Conservation (phyloP, 2,329 filamentous ascomycete species). For the Colletotrichum acutatum region DNA sequence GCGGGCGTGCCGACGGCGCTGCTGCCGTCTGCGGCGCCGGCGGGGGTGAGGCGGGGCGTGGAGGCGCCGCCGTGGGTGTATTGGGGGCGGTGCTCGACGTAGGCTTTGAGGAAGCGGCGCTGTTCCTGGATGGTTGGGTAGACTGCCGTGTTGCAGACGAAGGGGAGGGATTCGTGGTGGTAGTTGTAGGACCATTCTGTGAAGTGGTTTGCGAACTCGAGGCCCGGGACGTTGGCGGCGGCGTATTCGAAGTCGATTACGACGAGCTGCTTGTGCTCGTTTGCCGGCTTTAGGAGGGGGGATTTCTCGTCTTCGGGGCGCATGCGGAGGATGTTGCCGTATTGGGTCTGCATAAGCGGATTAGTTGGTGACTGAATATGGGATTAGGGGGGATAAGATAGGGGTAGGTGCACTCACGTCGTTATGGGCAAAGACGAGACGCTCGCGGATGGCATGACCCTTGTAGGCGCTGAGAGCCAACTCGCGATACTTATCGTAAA, state of each 20-base stretch:
- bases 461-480: conserved; percentile 81
- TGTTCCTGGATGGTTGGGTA: conserved; percentile 89
- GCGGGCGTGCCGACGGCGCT: conserved; percentile 47
- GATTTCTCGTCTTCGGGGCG: conserved; percentile 78
- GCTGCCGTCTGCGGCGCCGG: conserved; percentile 48
- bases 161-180: conserved; percentile 75
- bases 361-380: background rate
- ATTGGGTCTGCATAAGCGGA: conserved; percentile 78
- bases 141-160: conserved; percentile 72
- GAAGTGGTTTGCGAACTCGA: conserved; percentile 98
- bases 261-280: conserved; percentile 94
- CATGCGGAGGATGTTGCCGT: conserved; percentile 91
- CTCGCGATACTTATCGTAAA: conserved; percentile 80
- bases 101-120: conserved; percentile 84
- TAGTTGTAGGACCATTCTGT: conserved; percentile 99
- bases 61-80: conserved; percentile 63
- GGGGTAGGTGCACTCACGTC: conserved; percentile 72
- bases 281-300: conserved; percentile 86
- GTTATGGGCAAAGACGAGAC: conserved; percentile 95
- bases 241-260: conserved; percentile 99
- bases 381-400: rapidly evolving
- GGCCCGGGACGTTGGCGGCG: conserved; percentile 84
- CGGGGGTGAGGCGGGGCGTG: conserved; percentile 60
- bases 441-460: conserved; percentile 73
- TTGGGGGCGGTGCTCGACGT: conserved; percentile 83